Evolutionary conservation across 306 rosid genomes (phyloP).

Genomic region (Cucumis cinereus): DNA sequence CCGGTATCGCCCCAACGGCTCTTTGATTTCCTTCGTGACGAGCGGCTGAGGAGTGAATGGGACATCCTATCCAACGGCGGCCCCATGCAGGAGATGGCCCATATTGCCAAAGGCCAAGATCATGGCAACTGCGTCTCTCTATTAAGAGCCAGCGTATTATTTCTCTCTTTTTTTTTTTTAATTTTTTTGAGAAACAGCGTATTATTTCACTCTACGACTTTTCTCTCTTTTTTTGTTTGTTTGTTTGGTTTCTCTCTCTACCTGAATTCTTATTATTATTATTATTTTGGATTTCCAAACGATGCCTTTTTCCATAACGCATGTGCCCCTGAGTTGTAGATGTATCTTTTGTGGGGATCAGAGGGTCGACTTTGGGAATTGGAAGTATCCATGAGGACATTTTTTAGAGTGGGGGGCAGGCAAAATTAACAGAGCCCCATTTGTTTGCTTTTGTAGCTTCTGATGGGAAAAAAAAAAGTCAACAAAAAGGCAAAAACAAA

Average conservation of each 20-base stretch:
- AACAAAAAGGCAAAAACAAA: slow-evolving; percentile 24
- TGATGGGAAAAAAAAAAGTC: slow-evolving; percentile 5
- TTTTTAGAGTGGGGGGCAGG: slow-evolving; percentile 3
- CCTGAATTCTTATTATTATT: background rate
- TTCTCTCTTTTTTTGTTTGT: no score
- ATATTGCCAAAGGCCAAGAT: slow-evolving; percentile 92
- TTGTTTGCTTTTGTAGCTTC: slow-evolving; percentile 26
- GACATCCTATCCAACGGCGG: slow-evolving; percentile 95
- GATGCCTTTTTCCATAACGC: slow-evolving; percentile 12
- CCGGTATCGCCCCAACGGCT: slow-evolving; percentile 64
- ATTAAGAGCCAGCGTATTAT: slow-evolving; percentile 58
- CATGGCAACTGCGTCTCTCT: slow-evolving; percentile 95
- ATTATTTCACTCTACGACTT: no score
- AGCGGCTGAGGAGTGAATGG: slow-evolving; percentile 86
- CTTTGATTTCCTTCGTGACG: slow-evolving; percentile 79
- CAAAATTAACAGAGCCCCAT: slow-evolving; percentile 2
- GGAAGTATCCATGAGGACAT: slow-evolving; percentile 34
- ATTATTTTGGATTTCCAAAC: background rate
- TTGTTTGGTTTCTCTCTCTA: background rate
- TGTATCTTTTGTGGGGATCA: slow-evolving; percentile 12
- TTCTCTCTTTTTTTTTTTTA: background rate
- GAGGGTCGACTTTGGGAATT: slow-evolving; percentile 35
- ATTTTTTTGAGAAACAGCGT: background rate
- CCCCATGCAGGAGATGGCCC: slow-evolving; percentile 99
- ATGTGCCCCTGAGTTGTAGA: slow-evolving; percentile 18